Evolutionary conservation across 139 green algal genomes (phyloP), one percentile per base, ranked within the genome.

Genomic region (Coccomyxa sp.): DNA sequence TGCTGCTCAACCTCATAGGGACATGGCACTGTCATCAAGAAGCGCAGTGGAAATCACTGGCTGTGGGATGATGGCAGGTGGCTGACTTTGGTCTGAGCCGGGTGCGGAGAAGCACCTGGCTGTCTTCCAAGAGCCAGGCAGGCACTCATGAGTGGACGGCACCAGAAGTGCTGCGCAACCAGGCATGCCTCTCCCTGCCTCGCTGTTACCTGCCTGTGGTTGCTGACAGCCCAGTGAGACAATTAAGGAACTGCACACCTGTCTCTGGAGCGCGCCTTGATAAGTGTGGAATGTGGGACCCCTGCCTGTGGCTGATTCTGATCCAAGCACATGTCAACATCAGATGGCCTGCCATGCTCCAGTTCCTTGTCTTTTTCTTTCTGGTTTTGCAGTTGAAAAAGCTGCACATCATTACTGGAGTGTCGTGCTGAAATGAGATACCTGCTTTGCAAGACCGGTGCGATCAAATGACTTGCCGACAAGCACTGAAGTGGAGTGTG

Each of bases 71-170:
- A 18, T 68, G 38, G 27, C 84, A 90, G 87, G 85, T 95, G 23
- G 96, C 92, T 82, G 94, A 97, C 90, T 98, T 98, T 90, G 95
- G 95, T 0, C 84, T 98, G 88, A 91, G 82, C 0, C 85, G 88
- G 17, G 88, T 96, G 66, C 94, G 95, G 84, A 84, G 74, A 38
- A 84, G 86, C 38, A 95, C 92, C 76, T 94, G 88, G 86, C 86
- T 96, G 11, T 92, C 88, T 63, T 82, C 88, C 80, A 91, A 86
- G 76, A 87, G 67, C 45, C 87, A 89, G 86, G 92, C 87, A 15
- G 95, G 96, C 45, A 98, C 96, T 4, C 95, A 96, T 0, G 96
- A 98, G 87, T 99, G 96, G 96, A 98, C 96, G 84, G 96, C 96
- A 9, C 96, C 95, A 1, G 94, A 97, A 83, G 88, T 92, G 77